phyloP scores from a whole-genome alignment of 345 rosid species.

The Boechera divaricarpa region DNA sequence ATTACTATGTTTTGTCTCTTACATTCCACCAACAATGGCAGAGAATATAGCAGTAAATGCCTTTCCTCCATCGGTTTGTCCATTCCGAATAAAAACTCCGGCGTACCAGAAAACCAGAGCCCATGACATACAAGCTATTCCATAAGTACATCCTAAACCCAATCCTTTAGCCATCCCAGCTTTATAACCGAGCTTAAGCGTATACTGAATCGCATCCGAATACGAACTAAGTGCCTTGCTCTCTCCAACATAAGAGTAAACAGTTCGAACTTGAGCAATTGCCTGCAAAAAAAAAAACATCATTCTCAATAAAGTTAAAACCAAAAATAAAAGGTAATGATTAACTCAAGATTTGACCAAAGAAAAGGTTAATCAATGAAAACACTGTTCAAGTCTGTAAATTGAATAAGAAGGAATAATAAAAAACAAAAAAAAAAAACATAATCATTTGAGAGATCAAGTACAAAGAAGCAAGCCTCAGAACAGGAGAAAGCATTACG shows the following conservation, averaged over 20 bases:
- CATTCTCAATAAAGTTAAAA: not conserved
- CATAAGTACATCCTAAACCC: constrained; percentile 98
- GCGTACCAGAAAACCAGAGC: constrained; percentile 99
- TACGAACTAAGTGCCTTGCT: constrained; percentile 88
- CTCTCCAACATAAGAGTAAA: constrained; percentile 97
- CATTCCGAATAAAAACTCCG: constrained; percentile 94
- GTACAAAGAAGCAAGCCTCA: constrained; percentile 46
- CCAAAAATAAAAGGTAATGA: constrained; percentile 17
- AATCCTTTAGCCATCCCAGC: constrained; percentile 99
- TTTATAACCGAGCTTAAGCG: constrained; percentile 94
- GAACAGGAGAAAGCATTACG: constrained; percentile 34
- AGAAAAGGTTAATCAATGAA: not conserved
- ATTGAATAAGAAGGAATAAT: constrained; percentile 20
- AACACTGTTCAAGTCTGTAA: constrained; percentile 36
- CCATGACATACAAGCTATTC: constrained; percentile 99
- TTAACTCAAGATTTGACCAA: constrained; percentile 28
- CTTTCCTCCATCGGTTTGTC: constrained; percentile 94
- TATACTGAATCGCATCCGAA: constrained; percentile 95
- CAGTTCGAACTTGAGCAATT: constrained; percentile 97
- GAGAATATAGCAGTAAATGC: constrained; percentile 99
- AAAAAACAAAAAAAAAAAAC: not conserved
- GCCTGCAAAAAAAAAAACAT: constrained; percentile 53
- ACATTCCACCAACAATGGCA: constrained; percentile 99
- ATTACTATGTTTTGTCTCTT: constrained; percentile 42
- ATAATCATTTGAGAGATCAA: constrained; percentile 41